Conservation (phyloP, 116 monocot genomes). For the Thalassia testudinum region DNA sequence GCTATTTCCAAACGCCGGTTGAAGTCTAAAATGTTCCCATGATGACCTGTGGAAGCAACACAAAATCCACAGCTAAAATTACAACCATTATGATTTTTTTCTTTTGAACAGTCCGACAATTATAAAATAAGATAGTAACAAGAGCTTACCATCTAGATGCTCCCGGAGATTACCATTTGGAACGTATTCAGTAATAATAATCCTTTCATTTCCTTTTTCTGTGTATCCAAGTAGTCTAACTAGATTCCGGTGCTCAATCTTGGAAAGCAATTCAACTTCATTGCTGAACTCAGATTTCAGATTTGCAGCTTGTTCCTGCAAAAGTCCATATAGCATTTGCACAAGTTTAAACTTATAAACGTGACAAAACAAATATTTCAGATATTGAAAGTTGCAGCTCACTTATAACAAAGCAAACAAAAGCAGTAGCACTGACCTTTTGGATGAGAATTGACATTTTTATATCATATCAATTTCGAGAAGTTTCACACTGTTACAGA, state of each 20-base stretch:
- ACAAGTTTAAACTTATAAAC: too few relatives aligned
- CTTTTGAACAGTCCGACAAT: not conserved
- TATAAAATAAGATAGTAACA: not conserved
- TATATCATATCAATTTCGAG: too few relatives aligned
- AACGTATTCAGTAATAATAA: slow-evolving; percentile 74
- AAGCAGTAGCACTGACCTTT: too few relatives aligned
- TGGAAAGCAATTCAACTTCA: slow-evolving; percentile 59
- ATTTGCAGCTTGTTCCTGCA: slow-evolving; percentile 37
- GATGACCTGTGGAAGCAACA: slow-evolving; percentile 27
- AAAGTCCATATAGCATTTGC: too few relatives aligned
- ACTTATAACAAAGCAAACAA: too few relatives aligned
- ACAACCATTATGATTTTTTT: not conserved
- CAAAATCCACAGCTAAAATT: not conserved
- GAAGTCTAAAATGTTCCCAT: slow-evolving; percentile 60
- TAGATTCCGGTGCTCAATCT: slow-evolving; percentile 68
- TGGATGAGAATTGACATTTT: too few relatives aligned
- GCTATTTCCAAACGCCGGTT: slow-evolving; percentile 82
- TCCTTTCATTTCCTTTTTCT: slow-evolving; percentile 45
- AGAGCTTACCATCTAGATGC: slow-evolving; percentile 64
- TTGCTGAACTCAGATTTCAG: slow-evolving; percentile 36
- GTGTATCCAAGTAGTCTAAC: slow-evolving; percentile 64
- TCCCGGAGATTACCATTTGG: slow-evolving; percentile 82
- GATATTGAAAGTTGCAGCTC: too few relatives aligned
- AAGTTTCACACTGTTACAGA: too few relatives aligned
- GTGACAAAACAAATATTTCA: too few relatives aligned